These are phyloP conservation scores for Toxoplasma gondii DNA, from an alignment of 169 alveolate species.

Conservation along the genomic window DNA sequence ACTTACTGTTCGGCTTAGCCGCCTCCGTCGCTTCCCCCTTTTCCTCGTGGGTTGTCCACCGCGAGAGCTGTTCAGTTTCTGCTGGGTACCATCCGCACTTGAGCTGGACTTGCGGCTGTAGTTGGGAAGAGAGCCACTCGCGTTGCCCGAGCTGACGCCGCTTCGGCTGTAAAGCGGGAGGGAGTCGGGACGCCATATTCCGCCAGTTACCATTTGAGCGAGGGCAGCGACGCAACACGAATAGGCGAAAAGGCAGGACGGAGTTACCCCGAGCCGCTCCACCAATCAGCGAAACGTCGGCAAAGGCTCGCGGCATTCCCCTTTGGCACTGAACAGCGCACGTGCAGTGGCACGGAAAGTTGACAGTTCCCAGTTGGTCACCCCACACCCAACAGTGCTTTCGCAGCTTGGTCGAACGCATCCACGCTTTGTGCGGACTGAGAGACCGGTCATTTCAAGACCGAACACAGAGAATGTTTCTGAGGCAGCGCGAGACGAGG, in stretches of 20 bases:
- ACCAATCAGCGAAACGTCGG: neutral
- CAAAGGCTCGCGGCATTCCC: neutral
- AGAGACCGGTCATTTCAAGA: too few relatives aligned
- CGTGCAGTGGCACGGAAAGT: neutral
- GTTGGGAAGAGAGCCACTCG: neutral
- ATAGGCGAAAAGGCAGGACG: neutral
- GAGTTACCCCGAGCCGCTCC: neutral
- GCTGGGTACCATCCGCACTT: neutral
- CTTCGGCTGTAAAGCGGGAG: constrained; percentile 31
- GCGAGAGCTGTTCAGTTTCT: neutral
- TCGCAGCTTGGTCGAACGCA: too few relatives aligned
- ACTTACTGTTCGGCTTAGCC: constrained; percentile 11
- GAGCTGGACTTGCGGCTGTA: neutral
- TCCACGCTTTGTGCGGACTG: too few relatives aligned
- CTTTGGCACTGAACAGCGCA: neutral
- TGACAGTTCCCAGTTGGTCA: neutral
- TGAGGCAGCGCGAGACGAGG: too few relatives aligned
- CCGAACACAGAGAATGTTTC: too few relatives aligned
- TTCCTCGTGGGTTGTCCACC: neutral
- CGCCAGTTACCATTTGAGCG: constrained; percentile 25
- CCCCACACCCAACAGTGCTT: too few relatives aligned
- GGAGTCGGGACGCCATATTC: constrained; percentile 25
- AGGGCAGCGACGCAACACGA: neutral
- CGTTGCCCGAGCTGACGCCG: neutral
- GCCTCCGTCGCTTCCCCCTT: constrained; percentile 13